Evolutionary conservation across 2,329 filamentous ascomycete species (phyloP).

Genomic region (Aschersonia sp.): DNA sequence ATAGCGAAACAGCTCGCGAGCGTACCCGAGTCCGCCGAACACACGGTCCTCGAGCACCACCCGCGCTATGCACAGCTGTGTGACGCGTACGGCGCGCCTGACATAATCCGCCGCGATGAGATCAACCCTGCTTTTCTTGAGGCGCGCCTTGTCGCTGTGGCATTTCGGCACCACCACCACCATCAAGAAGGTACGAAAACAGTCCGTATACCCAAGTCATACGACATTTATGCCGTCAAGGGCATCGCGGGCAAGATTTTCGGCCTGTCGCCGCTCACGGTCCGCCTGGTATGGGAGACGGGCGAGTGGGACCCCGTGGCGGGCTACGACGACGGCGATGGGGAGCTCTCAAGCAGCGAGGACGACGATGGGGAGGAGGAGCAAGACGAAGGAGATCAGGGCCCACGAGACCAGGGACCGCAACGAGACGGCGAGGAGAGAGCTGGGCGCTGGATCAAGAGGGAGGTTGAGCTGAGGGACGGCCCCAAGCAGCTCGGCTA

Average conservation of each 20-base stretch:
- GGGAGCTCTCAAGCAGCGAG: constrained; percentile 29
- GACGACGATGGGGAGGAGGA: constrained; percentile 12
- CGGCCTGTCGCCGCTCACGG: constrained; percentile 42
- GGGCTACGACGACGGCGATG: constrained; percentile 44
- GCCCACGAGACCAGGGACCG: constrained; percentile 18
- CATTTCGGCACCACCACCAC: constrained; percentile 23
- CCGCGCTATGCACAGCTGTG: constrained; percentile 63
- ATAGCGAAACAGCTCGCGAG: constrained; percentile 62
- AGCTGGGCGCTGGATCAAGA: constrained; percentile 50
- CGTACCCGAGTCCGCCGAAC: constrained; percentile 36
- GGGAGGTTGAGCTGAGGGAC: constrained; percentile 67
- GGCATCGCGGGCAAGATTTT: constrained; percentile 65
- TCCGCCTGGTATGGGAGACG: constrained; percentile 73
- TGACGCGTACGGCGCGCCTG: constrained; percentile 57
- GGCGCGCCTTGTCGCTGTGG: constrained; percentile 57
- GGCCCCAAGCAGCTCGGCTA: constrained; percentile 72
- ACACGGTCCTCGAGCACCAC: constrained; percentile 45
- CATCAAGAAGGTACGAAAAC: constrained; percentile 13
- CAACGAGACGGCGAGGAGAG: constrained; percentile 10
- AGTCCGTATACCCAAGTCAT: constrained; percentile 54
- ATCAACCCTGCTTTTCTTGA: constrained; percentile 71
- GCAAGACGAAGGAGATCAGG: no score
- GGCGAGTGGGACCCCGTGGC: constrained; percentile 76
- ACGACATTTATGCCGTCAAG: constrained; percentile 70
- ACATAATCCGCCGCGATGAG: constrained; percentile 38